Base-by-base conservation (phyloP, 2,329 filamentous ascomycete species). In the Sclerotinia sclerotiorum region DNA sequence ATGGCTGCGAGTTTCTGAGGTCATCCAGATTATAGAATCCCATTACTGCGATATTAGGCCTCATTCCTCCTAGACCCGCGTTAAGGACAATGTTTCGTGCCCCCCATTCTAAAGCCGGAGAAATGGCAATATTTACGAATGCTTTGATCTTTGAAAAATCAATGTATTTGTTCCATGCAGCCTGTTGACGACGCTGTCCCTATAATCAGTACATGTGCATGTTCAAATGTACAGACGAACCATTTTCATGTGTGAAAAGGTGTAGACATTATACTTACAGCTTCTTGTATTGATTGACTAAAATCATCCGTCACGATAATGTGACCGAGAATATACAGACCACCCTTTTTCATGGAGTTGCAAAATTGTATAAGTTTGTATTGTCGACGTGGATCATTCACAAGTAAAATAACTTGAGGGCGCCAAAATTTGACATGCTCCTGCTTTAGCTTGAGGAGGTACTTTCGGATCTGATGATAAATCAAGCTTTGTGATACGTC, bases 401-500 rank as follows among this genome's bases (percentile, higher is more conserved):
- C 87, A 65, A 97, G 86, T 0, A 97, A 83, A 60, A 97, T 85
- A 55, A 97, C 94, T 72, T 96, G 93, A 0, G 93, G 93, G 64
- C 93, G 85, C 93, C 93, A 97, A 77, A 96, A 97, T 76, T 97
- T 97, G 78, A 97, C 93, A 76, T 97, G 93, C 74, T 97, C 93
- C 48, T 92, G 92, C 62, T 88, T 89, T 42, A 97, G 81, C n/a
- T 92, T 87, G 42, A 97, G 82, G 42, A 97, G 80, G 75, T 97
- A 96, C 75, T 97, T 97, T 69, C 93, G 86, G 19, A 96, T 92
- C 80, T 97, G 93, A 71, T 90, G 87, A 75, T 96, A 97, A 65
- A 97, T 96, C 70, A 97, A 81, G 74, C 92, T 94, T 74, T 97
- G 93, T 11, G 91, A 94, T 24, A 97, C 92, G 78, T 96, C 93